Evolutionary conservation across 768 basidiomycete genomes (phyloP), one percentile per base, ranked within the genome.

Genomic region (Boletus edulis): DNA sequence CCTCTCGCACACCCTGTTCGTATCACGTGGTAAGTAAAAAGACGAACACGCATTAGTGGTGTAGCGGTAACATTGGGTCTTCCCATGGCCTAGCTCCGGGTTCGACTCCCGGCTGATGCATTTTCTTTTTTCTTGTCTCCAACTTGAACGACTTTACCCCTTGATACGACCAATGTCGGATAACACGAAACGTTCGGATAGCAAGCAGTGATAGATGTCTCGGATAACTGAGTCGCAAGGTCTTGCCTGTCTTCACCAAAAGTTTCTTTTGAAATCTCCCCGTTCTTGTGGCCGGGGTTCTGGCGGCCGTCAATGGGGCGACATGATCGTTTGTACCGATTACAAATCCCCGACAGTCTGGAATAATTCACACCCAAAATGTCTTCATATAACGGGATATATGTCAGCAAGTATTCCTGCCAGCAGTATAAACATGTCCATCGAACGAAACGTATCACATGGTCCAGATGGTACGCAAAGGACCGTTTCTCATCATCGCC

Each of bases 61-160:
- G 85, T 87, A 87, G 74, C 81, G 86, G 86, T 87, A 87, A 87
- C 86, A 87, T 88, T 85, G 84, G 83, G 84, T 86, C 85, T 87
- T 88, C 86, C 86, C 86, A 87, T 79, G 77, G 77, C 77, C 78
- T 77, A 78, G 79, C 79, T 68, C 78, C 77, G 79, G 79, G 79
- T 80, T 80, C 79, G 79, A 80, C 74, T 80, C 79, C 79, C 79
- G 77, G 79, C 70, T 68, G 72, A 74, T 72, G 79, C 78, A 80
- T 52, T 15, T 27, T 27, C 8, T 1, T 10, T 40, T 9, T 1
- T 18, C 3, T 20, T 51, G 1, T 24, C 22, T 22, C 22, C 2
- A n/a, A n/a, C n/a, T n/a, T n/a, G n/a, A 35, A 29, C 8, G 29
- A 10, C 9, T 29, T 29, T 29, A 29, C 29, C 4, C 5, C 27